Percentiles rank a stretch among this genome's conserved stretches.
These are phyloP conservation scores for Nakazawaea ishiwadae DNA, from an alignment of 805 yeast species.

Conservation along the genomic window DNA sequence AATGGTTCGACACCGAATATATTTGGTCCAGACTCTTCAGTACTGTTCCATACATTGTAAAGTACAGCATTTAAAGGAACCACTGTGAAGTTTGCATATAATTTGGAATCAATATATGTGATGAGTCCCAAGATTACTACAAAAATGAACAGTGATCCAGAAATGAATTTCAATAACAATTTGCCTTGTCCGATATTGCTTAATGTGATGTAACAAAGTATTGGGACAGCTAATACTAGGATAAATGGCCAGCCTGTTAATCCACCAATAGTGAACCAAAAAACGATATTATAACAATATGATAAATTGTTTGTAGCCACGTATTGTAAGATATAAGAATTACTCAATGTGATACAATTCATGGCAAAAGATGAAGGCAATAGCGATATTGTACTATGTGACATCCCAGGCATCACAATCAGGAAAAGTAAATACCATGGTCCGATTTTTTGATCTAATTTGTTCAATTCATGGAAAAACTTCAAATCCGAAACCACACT, in stretches of 20 bases:
- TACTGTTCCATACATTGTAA: conserved; percentile 72
- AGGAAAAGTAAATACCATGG: conserved; percentile 61
- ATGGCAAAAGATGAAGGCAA: conserved; percentile 81
- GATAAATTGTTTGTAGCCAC: too few species aligned
- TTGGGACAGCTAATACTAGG: conserved; percentile 58
- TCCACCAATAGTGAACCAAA: conserved; percentile 60
- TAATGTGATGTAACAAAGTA: conserved; percentile 33
- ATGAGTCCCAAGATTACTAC: conserved; percentile 13
- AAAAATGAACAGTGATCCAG: neutral
- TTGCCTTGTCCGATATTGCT: neutral
- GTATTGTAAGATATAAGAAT: conserved; percentile 32
- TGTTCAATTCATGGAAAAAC: conserved; percentile 38
- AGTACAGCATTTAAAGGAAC: conserved; percentile 81
- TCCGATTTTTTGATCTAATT: conserved; percentile 11
- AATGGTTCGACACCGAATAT: conserved; percentile 87
- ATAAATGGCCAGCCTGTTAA: conserved; percentile 91
- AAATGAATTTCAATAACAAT: neutral
- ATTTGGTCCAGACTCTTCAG: conserved; percentile 75
- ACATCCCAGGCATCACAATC: conserved; percentile 72
- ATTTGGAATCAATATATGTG: conserved; percentile 47
- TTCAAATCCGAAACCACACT: conserved; percentile 49
- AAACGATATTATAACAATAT: conserved; percentile 27
- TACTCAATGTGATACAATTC: conserved; percentile 42
- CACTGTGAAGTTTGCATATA: conserved; percentile 55
- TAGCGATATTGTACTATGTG: conserved; percentile 82